Evolutionary conservation across 1,284 basidiomycete species (phyloP).

Genomic region (Heterobasidion occidentale): DNA sequence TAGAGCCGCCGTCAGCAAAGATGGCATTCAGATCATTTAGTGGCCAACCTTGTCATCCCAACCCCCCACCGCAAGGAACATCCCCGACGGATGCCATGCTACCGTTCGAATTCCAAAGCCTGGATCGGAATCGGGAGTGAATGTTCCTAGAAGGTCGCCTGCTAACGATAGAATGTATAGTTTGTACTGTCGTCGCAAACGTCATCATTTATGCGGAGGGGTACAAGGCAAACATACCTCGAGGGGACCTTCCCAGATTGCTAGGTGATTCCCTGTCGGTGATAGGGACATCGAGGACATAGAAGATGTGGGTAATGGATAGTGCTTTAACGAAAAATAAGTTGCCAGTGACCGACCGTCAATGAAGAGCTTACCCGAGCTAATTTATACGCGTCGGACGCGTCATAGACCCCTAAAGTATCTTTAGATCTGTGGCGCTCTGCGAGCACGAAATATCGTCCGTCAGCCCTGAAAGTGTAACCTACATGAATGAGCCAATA

Average conservation of each 20-base stretch:
- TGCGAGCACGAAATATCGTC: conserved; percentile 72
- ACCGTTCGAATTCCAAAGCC: conserved; percentile 72
- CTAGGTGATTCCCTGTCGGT: conserved; percentile 74
- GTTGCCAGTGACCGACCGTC: conserved; percentile 1
- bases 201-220: conserved; percentile 1
- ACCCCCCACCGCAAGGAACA: conserved; percentile 71
- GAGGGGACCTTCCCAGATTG: conserved; percentile 76
- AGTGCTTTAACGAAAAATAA: conserved; percentile 46
- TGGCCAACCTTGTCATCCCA: conserved; percentile 73
- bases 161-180: conserved; percentile 68
- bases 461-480: conserved; percentile 73
- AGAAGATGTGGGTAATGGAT: conserved; percentile 70
- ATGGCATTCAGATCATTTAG: background rate
- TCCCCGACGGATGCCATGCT: conserved; percentile 78
- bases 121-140: conserved; percentile 64
- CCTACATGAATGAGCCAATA: conserved; percentile 31
- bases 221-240: conserved; percentile 43
- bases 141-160: conserved; percentile 64
- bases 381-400: conserved; percentile 58
- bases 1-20: conserved; percentile 19
- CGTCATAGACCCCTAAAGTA: conserved; percentile 76
- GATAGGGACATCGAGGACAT: conserved; percentile 73
- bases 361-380: conserved; percentile 49
- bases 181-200: conserved; percentile 54
- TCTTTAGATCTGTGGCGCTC: conserved; percentile 86